Conservation (phyloP, 345 rosid genomes). For the Angophora floribunda region DNA sequence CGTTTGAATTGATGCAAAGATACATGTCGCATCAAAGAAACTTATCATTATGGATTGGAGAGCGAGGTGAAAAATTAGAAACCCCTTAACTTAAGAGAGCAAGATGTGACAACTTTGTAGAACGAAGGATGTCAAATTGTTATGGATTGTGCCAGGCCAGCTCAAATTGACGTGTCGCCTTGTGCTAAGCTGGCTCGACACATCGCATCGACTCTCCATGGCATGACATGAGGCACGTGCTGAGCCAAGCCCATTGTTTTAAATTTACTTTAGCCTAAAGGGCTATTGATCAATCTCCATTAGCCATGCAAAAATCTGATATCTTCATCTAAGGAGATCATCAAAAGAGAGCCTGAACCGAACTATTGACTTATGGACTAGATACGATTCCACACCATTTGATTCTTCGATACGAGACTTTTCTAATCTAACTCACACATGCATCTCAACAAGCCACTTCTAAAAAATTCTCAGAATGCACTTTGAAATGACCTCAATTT, state of each 20-base stretch:
- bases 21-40: too few relatives aligned
- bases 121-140: background rate
- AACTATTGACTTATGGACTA: background rate
- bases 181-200: background rate
- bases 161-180: too few relatives aligned
- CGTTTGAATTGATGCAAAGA: background rate
- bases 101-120: background rate
- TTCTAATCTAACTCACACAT: background rate
- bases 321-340: too few relatives aligned
- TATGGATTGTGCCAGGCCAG: too few relatives aligned
- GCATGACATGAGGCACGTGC: background rate
- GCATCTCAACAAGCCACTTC: background rate
- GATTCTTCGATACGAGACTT: rapidly evolving
- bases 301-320: background rate
- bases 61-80: too few relatives aligned
- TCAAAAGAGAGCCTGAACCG: background rate
- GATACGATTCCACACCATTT: background rate
- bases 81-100: too few relatives aligned
- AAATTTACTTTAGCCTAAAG: background rate
- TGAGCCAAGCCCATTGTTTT: background rate
- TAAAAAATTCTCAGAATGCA: too few relatives aligned
- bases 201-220: background rate
- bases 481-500: background rate
- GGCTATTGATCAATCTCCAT: background rate
- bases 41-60: too few relatives aligned